A percentile compares a stretch with the other conserved stretches of the same genome.
Evolutionary conservation across 371 early-diverging fungal genomes (phyloP).

Genomic region (Mortierella sp.): DNA sequence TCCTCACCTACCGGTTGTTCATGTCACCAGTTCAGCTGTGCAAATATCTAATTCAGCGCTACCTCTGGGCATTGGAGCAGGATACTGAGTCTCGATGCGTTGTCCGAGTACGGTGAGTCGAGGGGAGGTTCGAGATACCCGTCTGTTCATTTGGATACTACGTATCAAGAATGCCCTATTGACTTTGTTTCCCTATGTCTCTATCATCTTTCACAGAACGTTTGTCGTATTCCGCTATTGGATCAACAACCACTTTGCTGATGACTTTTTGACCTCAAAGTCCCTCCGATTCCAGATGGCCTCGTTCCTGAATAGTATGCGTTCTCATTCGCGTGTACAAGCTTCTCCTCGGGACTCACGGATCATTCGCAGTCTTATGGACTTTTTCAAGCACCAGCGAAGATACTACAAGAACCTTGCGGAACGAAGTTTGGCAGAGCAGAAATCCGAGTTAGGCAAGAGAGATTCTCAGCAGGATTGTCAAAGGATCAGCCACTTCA

Average conservation of each 20-base stretch:
- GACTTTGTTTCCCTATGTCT: no score
- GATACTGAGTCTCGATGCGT: constrained; percentile 63
- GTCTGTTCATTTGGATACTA: background rate
- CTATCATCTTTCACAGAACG: constrained; percentile 29
- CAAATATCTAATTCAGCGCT: constrained; percentile 68
- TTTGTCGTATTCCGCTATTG: constrained; percentile 76
- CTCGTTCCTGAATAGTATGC: constrained; percentile 61
- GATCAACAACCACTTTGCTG: constrained; percentile 73
- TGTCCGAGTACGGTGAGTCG: constrained; percentile 63
- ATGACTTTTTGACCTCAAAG: constrained; percentile 70
- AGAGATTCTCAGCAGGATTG: no score
- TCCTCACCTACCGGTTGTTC: constrained; percentile 74
- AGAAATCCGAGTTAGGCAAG: background rate
- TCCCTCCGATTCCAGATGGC: constrained; percentile 60
- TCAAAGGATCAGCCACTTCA: no score
- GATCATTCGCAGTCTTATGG: constrained; percentile 61
- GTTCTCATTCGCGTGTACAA: constrained; percentile 56
- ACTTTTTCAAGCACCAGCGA: constrained; percentile 35
- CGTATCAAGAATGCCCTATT: no score
- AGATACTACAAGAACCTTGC: constrained; percentile 31
- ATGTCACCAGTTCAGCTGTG: constrained; percentile 69
- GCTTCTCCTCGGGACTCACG: constrained; percentile 61
- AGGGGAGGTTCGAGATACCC: background rate
- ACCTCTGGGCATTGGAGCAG: constrained; percentile 69
- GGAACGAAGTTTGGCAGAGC: constrained; percentile 16